Evolutionary conservation across 2,329 filamentous ascomycete genomes (phyloP).

Genomic region (Alternaria panax): DNA sequence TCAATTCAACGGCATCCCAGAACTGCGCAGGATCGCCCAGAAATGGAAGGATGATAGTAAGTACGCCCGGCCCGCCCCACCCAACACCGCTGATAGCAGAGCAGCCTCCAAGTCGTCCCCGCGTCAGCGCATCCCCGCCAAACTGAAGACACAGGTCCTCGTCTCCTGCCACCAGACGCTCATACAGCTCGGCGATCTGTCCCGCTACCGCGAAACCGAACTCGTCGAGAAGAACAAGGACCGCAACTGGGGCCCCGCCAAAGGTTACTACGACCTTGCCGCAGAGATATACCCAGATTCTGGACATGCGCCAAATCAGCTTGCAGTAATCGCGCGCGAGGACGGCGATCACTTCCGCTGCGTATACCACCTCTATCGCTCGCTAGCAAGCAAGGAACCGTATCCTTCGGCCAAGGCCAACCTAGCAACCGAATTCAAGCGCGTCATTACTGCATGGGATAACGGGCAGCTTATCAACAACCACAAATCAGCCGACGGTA

Average conservation of each 20-base stretch:
- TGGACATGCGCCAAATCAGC: slow-evolving; percentile 86
- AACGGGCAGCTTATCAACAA: slow-evolving; percentile 61
- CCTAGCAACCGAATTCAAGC: slow-evolving; percentile 79
- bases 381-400: slow-evolving; percentile 75
- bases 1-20: slow-evolving; percentile 63
- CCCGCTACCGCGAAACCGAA: slow-evolving; percentile 81
- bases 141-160: slow-evolving; percentile 67
- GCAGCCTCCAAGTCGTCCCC: slow-evolving; percentile 40
- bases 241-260: slow-evolving; percentile 78
- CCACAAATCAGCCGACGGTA: slow-evolving; percentile 49
- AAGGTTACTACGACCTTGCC: slow-evolving; percentile 86
- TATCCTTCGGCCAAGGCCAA: slow-evolving; percentile 78
- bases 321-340: slow-evolving; percentile 82
- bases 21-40: slow-evolving; percentile 64
- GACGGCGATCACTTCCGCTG: slow-evolving; percentile 82
- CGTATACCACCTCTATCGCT: slow-evolving; percentile 88
- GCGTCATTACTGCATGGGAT: slow-evolving; percentile 65
- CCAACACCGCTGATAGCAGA: slow-evolving; percentile 47
- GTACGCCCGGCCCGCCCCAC: slow-evolving; percentile 2
- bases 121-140: slow-evolving; percentile 51
- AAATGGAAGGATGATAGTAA: slow-evolving; percentile 50
- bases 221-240: slow-evolving; percentile 71
- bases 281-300: slow-evolving; percentile 78
- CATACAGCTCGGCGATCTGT: slow-evolving; percentile 87
- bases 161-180: slow-evolving; percentile 82